Evolutionary conservation across 257 asterid genomes (phyloP).

Genomic region (Ophiorrhiza pumila): DNA sequence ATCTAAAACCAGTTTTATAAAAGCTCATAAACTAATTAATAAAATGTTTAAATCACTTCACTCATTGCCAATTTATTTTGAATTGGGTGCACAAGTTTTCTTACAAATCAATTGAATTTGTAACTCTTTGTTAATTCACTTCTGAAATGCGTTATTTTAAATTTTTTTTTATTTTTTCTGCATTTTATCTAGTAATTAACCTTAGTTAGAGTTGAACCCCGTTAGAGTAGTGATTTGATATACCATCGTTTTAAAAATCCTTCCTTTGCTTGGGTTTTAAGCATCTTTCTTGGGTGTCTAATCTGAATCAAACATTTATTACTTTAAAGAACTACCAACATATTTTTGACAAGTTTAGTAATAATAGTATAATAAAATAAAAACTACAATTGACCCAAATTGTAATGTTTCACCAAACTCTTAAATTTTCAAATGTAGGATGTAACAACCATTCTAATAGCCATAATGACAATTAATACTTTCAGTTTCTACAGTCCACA

Average conservation of each 20-base stretch:
- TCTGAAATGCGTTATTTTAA: background rate
- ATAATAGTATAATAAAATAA: background rate
- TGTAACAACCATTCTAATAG: background rate
- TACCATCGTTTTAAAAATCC: background rate
- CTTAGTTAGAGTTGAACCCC: background rate
- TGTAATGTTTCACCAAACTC: background rate
- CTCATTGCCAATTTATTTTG: too few species aligned
- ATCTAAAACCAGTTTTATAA: too few species aligned
- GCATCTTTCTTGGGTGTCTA: background rate
- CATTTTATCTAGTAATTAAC: background rate
- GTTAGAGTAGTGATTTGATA: background rate
- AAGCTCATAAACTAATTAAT: too few species aligned
- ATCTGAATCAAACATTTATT: background rate
- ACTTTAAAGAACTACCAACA: background rate
- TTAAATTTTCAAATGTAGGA: background rate
- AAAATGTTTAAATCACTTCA: too few species aligned
- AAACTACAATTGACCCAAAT: background rate
- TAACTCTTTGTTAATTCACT: too few species aligned
- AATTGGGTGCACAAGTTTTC: too few species aligned
- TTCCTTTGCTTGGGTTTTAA: constrained; percentile 10
- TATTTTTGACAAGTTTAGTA: background rate
- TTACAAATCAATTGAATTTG: too few species aligned
- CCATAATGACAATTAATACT: too few species aligned
- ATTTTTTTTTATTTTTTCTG: background rate
- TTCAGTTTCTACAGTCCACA: too few species aligned